Percentiles rank a stretch among this genome's conserved stretches.
phyloP scores from a whole-genome alignment of 352 stramenopile species.

The Hyaloperonospora arabidopsidis region DNA sequence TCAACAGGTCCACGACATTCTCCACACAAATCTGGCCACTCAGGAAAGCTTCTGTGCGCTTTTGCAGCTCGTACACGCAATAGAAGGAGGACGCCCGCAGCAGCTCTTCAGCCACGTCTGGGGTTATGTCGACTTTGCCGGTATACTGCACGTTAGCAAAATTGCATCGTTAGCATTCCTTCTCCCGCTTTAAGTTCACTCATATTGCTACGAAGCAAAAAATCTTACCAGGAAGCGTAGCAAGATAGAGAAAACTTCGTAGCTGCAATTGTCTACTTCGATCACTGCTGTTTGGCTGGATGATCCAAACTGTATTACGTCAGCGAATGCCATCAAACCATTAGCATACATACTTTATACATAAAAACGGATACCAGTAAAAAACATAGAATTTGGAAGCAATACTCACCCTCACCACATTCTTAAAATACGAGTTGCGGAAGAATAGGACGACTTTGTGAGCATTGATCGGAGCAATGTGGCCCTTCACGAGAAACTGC shows the following conservation, averaged over 20 bases:
- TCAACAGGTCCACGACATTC: constrained; percentile 73
- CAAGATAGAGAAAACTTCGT: constrained; percentile 80
- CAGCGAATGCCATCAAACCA: constrained; percentile 6
- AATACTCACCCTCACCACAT: constrained; percentile 82
- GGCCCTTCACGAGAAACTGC: constrained; percentile 81
- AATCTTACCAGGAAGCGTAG: constrained; percentile 70
- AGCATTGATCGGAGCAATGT: constrained; percentile 81
- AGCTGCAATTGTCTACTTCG: constrained; percentile 85
- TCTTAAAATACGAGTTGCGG: constrained; percentile 88
- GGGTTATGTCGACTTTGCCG: constrained; percentile 77
- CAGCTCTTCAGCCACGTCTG: constrained; percentile 74
- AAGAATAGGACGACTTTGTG: constrained; percentile 87
- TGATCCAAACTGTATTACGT: constrained; percentile 57
- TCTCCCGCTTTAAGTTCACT: not conserved
- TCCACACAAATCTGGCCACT: constrained; percentile 71
- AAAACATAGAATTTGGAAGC: constrained; percentile 4
- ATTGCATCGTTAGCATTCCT: constrained; percentile 10
- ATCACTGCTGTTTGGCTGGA: constrained; percentile 79
- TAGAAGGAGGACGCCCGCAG: constrained; percentile 74
- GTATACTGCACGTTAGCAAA: constrained; percentile 64
- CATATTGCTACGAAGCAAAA: constrained; percentile 6
- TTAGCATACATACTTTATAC: constrained; percentile 8
- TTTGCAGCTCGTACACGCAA: constrained; percentile 78
- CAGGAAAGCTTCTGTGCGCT: constrained; percentile 75
- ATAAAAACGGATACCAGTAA: not conserved